A percentile compares a stretch with the other conserved stretches of the same genome.
Evolutionary conservation across 192 early-diverging fungal species (phyloP).

Genomic region (Rhizophlyctis rosea): DNA sequence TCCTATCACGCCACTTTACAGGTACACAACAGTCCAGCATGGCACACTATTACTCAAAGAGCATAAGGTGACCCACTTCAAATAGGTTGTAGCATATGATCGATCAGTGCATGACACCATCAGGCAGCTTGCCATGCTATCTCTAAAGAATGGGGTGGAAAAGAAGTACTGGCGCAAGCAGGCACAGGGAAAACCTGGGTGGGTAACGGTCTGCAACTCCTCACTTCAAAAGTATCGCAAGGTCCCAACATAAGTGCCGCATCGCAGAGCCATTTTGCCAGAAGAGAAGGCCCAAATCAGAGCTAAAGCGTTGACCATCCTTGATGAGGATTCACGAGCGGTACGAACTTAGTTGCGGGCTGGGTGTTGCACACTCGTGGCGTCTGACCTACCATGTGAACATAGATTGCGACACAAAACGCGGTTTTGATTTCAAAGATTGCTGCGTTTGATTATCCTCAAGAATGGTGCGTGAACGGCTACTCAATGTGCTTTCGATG

Average conservation of each 20-base stretch:
- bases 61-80: neutral
- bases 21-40: slow-evolving; percentile 30
- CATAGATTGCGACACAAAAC: slow-evolving; percentile 73
- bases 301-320: slow-evolving; percentile 53
- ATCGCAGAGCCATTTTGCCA: slow-evolving; percentile 59
- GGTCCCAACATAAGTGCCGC: neutral
- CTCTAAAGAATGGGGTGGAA: slow-evolving; percentile 88
- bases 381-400: too few species aligned
- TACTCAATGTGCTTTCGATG: neutral
- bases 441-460: slow-evolving; percentile 81
- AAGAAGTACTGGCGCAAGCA: slow-evolving; percentile 86
- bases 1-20: slow-evolving; percentile 70
- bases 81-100: slow-evolving; percentile 74
- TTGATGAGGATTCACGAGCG: slow-evolving; percentile 63
- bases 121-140: slow-evolving; percentile 73
- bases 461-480: slow-evolving; percentile 67
- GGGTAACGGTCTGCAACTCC: slow-evolving; percentile 5
- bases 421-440: slow-evolving; percentile 77
- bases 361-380: too few species aligned
- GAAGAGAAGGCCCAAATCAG: slow-evolving; percentile 75
- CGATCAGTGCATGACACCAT: slow-evolving; percentile 57
- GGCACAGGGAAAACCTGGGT: slow-evolving; percentile 39
- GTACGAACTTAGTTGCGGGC: too few species aligned
- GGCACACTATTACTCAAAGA: slow-evolving; percentile 1
- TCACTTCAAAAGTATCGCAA: slow-evolving; percentile 10